Evolutionary conservation across 2,329 filamentous ascomycete genomes (phyloP), one percentile per base, ranked within the genome.

Genomic region (Teratosphaeria pseudoeucalypti): DNA sequence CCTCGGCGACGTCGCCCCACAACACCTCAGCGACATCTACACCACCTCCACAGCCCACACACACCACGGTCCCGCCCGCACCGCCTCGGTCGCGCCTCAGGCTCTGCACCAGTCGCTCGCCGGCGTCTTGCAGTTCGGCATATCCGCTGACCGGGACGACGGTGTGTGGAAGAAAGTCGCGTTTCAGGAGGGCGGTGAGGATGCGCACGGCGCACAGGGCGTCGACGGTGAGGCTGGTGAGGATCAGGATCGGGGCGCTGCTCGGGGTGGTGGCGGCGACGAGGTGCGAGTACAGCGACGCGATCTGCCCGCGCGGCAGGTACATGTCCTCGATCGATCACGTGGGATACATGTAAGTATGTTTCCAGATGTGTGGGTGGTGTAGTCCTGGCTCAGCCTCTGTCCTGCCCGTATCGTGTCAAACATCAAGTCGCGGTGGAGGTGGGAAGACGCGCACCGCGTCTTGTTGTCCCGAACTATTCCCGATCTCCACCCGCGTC

Each of bases 121-220:
- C 92, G 26, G 87, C 87, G 66, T 85, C 86, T 70, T 89, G 82
- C 54, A 99, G 83, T 73, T 97, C 94, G 65, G 85, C 86, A 84
- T 96, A 97, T 58, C 94, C 94, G 23, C 90, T 85, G 58, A 99
- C 87, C 1, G 94, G 94, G 70, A 96, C 90, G 70, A 97, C 96
- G 76, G 96, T 97, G 78, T 97, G 92, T 14, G 88, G 89, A 67
- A 99, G 95, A 72, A 95, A 97, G 79, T 99, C 94, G 80, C 92
- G 88, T 76, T 95, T 96, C 62, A 99, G 81, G n/a, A 99, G 82
- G 56, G 88, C 83, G 2, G 92, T 95, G 55, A 99, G 84, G 62
- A 99, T 96, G 62, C 92, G 90, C 73, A 91, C 95, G 63, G 92
- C 94, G 75, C 92, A 97, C 63, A 99, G 85, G 64, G 94, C 89